A percentile compares a stretch with the other conserved stretches of the same genome.
Evolutionary conservation across 1,284 basidiomycete genomes (phyloP).

Genomic region (Ganoderma sinense): DNA sequence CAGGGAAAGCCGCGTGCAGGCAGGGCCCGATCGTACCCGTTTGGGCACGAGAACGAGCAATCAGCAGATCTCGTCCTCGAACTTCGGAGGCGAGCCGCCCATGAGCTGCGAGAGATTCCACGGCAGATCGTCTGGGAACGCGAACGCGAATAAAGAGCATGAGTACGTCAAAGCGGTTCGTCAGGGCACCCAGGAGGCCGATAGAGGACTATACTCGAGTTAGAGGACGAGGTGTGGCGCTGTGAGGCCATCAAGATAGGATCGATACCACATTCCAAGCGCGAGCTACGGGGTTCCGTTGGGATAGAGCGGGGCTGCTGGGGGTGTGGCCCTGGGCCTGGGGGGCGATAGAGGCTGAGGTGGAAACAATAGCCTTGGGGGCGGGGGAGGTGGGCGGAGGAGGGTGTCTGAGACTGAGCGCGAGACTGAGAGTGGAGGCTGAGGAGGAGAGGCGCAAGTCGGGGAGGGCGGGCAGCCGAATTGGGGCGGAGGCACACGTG

Average conservation of each 20-base stretch:
- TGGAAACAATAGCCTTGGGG: not conserved
- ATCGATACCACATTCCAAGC: conserved; percentile 25
- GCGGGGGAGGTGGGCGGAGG: too few species aligned
- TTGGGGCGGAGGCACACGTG: conserved; percentile 35
- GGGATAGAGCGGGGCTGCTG: not conserved
- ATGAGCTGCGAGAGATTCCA: conserved; percentile 14
- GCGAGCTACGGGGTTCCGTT: conserved; percentile 1
- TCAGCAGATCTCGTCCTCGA: conserved; percentile 29
- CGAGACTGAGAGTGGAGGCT: too few species aligned
- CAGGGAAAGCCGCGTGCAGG: conserved; percentile 9
- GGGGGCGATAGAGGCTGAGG: not conserved
- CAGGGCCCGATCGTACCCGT: conserved; percentile 24
- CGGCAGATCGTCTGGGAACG: conserved; percentile 21
- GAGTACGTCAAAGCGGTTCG: conserved; percentile 26
- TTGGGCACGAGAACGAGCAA: conserved; percentile 14
- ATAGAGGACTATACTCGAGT: conserved; percentile 4
- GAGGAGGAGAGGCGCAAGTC: not conserved
- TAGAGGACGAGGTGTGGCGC: conserved; percentile 1
- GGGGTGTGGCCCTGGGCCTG: not conserved
- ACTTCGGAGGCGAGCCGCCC: conserved; percentile 22
- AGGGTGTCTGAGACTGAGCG: too few species aligned
- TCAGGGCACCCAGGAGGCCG: conserved; percentile 10
- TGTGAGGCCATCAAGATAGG: conserved; percentile 26
- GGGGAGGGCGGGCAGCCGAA: conserved; percentile 5
- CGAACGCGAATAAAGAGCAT: conserved; percentile 19